Percentiles rank a stretch among this genome's conserved stretches.
These are phyloP conservation scores for Tylopilus sp. DNA, from an alignment of 768 basidiomycete genomes.

Conservation along the genomic window DNA sequence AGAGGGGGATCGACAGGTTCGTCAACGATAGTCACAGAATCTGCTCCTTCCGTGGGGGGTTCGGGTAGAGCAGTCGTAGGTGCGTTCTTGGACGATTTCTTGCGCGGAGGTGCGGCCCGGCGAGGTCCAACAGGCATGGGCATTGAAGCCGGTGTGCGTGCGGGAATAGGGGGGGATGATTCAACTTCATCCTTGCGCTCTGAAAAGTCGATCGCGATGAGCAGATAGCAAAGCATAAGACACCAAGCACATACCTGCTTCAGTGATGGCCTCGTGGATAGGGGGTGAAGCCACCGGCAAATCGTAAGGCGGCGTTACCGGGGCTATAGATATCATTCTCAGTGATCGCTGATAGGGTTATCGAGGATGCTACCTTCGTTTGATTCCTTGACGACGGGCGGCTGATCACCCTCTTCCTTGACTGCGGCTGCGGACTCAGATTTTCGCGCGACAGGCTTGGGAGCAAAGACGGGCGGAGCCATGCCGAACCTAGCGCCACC, in stretches of 20 bases:
- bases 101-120: conserved; percentile 71
- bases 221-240: neutral
- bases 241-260: conserved; percentile 16
- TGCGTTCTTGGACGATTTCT: conserved; percentile 55
- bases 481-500: conserved; percentile 84
- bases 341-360: conserved; percentile 3
- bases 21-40: neutral
- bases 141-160: conserved; percentile 54
- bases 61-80: conserved; percentile 31
- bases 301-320: conserved; percentile 15
- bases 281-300: neutral
- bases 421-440: conserved; percentile 18
- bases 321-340: conserved; percentile 5
- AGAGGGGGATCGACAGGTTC: conserved; percentile 7
- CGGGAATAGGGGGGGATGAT: conserved; percentile 29
- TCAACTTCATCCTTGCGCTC: conserved; percentile 23
- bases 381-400: conserved; percentile 5
- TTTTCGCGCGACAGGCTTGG: conserved; percentile 43
- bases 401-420: conserved; percentile 23
- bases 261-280: conserved; percentile 2
- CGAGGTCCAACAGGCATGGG: conserved; percentile 73
- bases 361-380: conserved; percentile 17
- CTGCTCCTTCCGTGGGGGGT: conserved; percentile 22
- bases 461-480: conserved; percentile 69
- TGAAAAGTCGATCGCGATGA: conserved; percentile 10